phyloP scores from a whole-genome alignment of 1,139 yeast genomes.

The Arxiozyma slooffiae region DNA sequence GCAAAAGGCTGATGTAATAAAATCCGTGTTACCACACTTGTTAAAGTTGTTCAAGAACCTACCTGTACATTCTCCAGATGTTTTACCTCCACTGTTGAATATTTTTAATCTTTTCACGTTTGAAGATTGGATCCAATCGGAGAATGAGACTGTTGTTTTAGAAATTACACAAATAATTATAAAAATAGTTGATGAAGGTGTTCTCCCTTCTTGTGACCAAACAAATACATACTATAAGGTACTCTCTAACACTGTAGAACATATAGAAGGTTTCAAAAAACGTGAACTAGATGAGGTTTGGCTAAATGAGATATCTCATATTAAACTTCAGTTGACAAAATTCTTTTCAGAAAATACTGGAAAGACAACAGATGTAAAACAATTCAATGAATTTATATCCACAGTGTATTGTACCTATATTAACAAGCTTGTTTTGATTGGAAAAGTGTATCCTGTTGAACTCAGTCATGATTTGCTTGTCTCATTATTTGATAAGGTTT shows the following conservation, averaged over 20 bases:
- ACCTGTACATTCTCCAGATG: constrained; percentile 20
- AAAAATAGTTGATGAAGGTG: constrained; percentile 18
- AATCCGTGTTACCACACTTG: constrained; percentile 20
- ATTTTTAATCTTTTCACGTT: constrained; percentile 21
- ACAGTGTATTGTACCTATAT: constrained; percentile 18
- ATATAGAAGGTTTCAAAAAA: constrained; percentile 16
- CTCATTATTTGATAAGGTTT: constrained; percentile 13
- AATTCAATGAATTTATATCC: constrained; percentile 10
- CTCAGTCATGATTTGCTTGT: constrained; percentile 16
- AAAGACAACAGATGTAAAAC: constrained; percentile 5
- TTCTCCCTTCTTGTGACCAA: constrained; percentile 8
- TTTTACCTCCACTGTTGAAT: constrained; percentile 19
- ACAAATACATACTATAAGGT: constrained; percentile 12
- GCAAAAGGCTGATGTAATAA: constrained; percentile 14
- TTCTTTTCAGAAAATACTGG: constrained; percentile 17
- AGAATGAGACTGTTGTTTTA: constrained; percentile 17
- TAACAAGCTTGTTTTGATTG: constrained; percentile 24
- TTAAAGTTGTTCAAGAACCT: constrained; percentile 17
- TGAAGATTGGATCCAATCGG: constrained; percentile 28
- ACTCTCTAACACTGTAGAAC: constrained; percentile 16
- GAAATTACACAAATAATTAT: constrained; percentile 16
- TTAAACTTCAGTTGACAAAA: constrained; percentile 20
- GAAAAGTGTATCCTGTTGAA: constrained; percentile 23
- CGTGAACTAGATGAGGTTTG: constrained; percentile 21
- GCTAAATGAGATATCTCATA: constrained; percentile 17